Evolutionary conservation across 2,329 filamentous ascomycete species (phyloP).

Genomic region (Alternaria gaisen): DNA sequence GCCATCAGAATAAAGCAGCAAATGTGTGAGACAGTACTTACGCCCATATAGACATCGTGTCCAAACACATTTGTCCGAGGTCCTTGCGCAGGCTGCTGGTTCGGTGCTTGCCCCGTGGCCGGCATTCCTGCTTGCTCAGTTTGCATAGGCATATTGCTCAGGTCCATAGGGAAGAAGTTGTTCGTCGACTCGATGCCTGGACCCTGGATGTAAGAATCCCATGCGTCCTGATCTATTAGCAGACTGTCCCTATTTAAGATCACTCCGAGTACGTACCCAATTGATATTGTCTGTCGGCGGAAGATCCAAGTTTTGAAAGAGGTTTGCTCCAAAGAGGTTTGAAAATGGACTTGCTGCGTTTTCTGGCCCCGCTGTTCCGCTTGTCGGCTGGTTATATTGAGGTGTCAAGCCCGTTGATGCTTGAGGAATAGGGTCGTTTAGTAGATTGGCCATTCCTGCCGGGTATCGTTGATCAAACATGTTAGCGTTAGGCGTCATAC

Average conservation of each 20-base stretch:
- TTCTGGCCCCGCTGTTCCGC: conserved; percentile 44
- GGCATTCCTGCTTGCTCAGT: conserved; percentile 33
- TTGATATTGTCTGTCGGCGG: conserved; percentile 63
- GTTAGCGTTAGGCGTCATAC: conserved; percentile 62
- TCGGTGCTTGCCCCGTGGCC: conserved; percentile 26
- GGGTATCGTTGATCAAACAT: conserved; percentile 53
- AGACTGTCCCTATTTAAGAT: background rate
- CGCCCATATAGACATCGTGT: conserved; percentile 53
- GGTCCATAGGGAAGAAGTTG: conserved; percentile 57
- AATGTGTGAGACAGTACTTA: conserved; percentile 30
- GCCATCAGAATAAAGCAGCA: conserved; percentile 1
- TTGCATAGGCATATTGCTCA: conserved; percentile 46
- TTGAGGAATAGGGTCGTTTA: conserved; percentile 48
- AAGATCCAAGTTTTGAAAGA: conserved; percentile 64
- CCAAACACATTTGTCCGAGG: conserved; percentile 42
- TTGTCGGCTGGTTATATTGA: conserved; percentile 46
- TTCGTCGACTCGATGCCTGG: conserved; percentile 55
- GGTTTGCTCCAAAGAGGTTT: conserved; percentile 61
- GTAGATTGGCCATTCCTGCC: conserved; percentile 49
- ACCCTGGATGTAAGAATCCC: conserved; percentile 74
- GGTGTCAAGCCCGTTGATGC: conserved; percentile 45
- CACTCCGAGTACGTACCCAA: conserved; percentile 63
- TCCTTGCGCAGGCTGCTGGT: conserved; percentile 25
- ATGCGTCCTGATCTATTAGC: conserved; percentile 60
- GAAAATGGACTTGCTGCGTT: conserved; percentile 63